A percentile compares a stretch with the other conserved stretches of the same genome.
Evolutionary conservation across 2,329 filamentous ascomycete genomes (phyloP).

Genomic region (Blastomyces percursus): DNA sequence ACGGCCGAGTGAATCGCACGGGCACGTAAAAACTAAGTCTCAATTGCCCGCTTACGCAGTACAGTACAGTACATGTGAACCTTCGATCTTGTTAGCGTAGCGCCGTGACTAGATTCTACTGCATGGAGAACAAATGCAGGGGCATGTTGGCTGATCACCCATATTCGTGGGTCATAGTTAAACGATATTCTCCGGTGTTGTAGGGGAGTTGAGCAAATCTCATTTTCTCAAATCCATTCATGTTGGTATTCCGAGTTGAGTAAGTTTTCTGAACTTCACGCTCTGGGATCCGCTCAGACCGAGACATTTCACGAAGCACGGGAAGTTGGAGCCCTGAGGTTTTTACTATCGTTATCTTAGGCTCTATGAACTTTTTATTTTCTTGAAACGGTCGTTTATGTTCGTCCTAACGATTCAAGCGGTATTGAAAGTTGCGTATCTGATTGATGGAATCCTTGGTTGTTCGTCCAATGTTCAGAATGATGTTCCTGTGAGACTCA

Average conservation of each 20-base stretch:
- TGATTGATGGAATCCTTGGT: neutral
- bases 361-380: neutral
- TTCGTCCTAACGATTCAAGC: neutral
- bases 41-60: neutral
- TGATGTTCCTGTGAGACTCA: neutral
- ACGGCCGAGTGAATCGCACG: neutral
- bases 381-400: neutral
- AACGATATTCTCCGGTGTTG: neutral
- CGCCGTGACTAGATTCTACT: neutral
- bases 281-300: neutral
- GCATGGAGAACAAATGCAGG: neutral
- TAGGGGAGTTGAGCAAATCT: neutral
- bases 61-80: neutral
- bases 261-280: neutral
- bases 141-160: neutral
- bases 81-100: neutral
- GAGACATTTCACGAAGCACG: neutral
- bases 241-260: neutral
- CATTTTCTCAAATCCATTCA: neutral
- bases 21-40: neutral
- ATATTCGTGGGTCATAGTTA: neutral
- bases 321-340: neutral
- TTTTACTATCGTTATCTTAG: neutral
- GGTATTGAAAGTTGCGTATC: neutral
- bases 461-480: neutral